Base-by-base conservation (phyloP, 75 land plant genomes). In the Sequoia sempervirens region DNA sequence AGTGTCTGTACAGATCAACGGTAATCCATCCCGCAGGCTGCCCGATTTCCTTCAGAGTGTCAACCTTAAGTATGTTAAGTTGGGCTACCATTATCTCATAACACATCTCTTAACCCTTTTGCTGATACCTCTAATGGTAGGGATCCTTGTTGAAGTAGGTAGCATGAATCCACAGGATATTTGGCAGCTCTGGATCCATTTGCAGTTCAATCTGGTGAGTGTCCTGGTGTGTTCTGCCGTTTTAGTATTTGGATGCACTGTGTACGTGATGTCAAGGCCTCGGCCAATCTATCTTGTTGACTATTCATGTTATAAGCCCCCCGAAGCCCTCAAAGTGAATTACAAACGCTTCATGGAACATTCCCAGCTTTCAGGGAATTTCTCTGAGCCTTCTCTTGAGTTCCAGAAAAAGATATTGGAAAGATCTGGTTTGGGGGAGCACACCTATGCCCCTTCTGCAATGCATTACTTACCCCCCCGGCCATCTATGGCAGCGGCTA, bases 1-100 rank as follows among this genome's bases (percentile, higher is more conserved):
- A 80, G 86, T 72, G 43, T 2, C 56, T 4, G 86, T 82, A 43
- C 45, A 28, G 36, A 54, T 76, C 41, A 23, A 1, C 72, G 4
- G 79, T 75, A 30, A 10, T 18, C 14, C 46, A 5, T 56, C 83
- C 18, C 79, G 93, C 37, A 83, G 87, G 61, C 83, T 92, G 3
- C 94, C 94, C 38, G 94, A 92, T 82, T 92, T 92, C 86, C 70
- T 92, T 70, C 94, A 91, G 89, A 91, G 89, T 37, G 94, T 92
- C 45, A 92, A 92, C 41, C 86, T 92, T 54, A 92, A 89, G 85
- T 86, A 92, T 64, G 94, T 92, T 80, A 92, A 92, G 82, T 89
- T 92, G 14, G 94, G 94, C 26, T 92, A 92, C 85, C 94, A 92
- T 80, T 90, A 92, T 75, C 86, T 92, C 64, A 87, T 92, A 80